These are phyloP conservation scores for Ajuga chamaepitys DNA, from an alignment of 257 asterid genomes.

Conservation along the genomic window DNA sequence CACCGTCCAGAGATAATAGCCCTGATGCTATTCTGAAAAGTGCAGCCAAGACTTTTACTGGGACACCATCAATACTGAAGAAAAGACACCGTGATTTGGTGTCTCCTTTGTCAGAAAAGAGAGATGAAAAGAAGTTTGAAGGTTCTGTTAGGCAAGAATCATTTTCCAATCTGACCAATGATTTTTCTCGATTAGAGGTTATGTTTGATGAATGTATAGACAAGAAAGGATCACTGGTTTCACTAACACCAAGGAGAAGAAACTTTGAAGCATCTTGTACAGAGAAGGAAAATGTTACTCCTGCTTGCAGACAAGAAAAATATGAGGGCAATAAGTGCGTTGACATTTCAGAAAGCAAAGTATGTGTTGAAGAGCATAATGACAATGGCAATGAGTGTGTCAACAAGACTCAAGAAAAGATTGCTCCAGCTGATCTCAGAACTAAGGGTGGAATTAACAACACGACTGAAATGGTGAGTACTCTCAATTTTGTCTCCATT, in stretches of 20 bases:
- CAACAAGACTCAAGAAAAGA: slow-evolving; percentile 21
- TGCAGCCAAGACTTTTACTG: slow-evolving; percentile 73
- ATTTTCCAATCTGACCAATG: slow-evolving; percentile 39
- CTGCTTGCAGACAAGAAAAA: slow-evolving; percentile 25
- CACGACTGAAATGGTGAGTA: slow-evolving; percentile 40
- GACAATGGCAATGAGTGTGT: slow-evolving; percentile 11
- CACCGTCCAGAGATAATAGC: slow-evolving; percentile 65
- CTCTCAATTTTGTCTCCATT: slow-evolving; percentile 5
- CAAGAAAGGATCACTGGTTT: slow-evolving; percentile 23
- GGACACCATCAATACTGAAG: slow-evolving; percentile 89
- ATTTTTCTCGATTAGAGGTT: slow-evolving; percentile 55
- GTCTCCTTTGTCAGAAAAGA: slow-evolving; percentile 84
- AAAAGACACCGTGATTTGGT: slow-evolving; percentile 80
- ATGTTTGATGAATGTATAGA: slow-evolving; percentile 49
- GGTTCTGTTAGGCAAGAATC: slow-evolving; percentile 33
- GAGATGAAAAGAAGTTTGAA: slow-evolving; percentile 68
- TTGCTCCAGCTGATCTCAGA: slow-evolving; percentile 21
- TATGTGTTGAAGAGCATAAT: slow-evolving; percentile 20
- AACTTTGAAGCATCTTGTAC: slow-evolving; percentile 22
- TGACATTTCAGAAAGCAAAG: slow-evolving; percentile 22
- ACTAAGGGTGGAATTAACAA: slow-evolving; percentile 23
- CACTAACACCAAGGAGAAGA: slow-evolving; percentile 24
- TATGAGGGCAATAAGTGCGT: slow-evolving; percentile 16
- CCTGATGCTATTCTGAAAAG: slow-evolving; percentile 80
- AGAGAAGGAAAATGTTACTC: slow-evolving; percentile 53